A percentile compares a stretch with the other conserved stretches of the same genome.
These are phyloP conservation scores for Trichosporon sp. DNA, from an alignment of 1,284 basidiomycete genomes.

Conservation along the genomic window DNA sequence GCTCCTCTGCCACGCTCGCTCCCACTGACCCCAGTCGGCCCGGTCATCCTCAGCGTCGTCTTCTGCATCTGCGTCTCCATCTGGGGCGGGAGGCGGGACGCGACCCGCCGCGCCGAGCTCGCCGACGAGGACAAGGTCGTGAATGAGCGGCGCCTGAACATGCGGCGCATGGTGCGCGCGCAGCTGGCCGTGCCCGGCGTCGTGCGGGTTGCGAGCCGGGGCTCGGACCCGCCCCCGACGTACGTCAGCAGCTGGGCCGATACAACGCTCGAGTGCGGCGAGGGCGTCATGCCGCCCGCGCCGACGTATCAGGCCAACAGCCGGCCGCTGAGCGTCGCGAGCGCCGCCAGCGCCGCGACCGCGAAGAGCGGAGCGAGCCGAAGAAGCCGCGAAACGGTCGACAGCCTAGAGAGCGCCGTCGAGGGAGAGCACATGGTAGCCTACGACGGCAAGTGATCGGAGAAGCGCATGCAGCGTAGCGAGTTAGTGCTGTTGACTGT, in stretches of 20 bases:
- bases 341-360: background rate
- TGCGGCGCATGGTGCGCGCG: background rate
- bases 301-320: background rate
- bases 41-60: background rate
- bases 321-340: background rate
- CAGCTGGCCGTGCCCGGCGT: background rate
- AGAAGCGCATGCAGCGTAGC: background rate
- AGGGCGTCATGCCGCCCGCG: background rate
- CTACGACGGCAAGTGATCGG: background rate
- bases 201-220: background rate
- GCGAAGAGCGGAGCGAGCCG: background rate
- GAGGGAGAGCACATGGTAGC: background rate
- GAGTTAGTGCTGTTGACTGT: too few relatives aligned
- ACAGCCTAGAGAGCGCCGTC: background rate
- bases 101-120: background rate
- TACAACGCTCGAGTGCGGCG: background rate
- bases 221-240: background rate
- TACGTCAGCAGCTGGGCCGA: background rate
- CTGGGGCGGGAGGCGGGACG: too few relatives aligned
- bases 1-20: background rate
- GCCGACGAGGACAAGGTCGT: background rate
- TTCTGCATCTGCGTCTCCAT: background rate
- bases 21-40: background rate
- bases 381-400: background rate
- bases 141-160: background rate